Evolutionary conservation across 306 rosid species (phyloP).

Genomic region (Betula pendula): DNA sequence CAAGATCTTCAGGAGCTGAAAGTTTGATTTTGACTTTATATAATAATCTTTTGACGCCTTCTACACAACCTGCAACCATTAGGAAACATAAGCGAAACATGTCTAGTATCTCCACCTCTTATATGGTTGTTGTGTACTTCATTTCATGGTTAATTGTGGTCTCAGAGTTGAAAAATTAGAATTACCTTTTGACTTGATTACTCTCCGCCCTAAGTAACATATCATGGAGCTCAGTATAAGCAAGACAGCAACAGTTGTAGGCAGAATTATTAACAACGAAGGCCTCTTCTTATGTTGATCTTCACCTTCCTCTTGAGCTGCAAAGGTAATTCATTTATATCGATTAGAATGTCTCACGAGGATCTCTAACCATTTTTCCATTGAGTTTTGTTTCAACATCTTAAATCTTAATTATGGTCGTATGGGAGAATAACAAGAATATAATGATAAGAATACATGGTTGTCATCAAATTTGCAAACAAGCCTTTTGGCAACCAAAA

Average conservation of each 20-base stretch:
- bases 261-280: conserved; percentile 10
- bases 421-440: not conserved
- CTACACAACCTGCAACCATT: not conserved
- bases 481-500: not conserved
- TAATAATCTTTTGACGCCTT: not conserved
- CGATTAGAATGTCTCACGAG: not conserved
- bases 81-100: not conserved
- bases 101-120: not conserved
- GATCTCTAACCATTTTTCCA: no score
- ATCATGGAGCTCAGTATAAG: not conserved
- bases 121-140: not conserved
- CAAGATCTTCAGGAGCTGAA: conserved; percentile 4
- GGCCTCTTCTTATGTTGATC: not conserved
- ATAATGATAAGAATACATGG: not conserved
- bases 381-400: no score
- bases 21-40: not conserved
- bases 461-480: not conserved
- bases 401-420: no score
- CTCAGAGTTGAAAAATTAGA: not conserved
- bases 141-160: not conserved
- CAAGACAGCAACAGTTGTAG: not conserved
- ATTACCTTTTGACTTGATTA: conserved; percentile 3
- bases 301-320: conserved; percentile 23
- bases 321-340: not conserved
- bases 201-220: not conserved